Base-by-base conservation (phyloP, 495 filamentous ascomycete genomes). In the Lichenothelia convexa region DNA sequence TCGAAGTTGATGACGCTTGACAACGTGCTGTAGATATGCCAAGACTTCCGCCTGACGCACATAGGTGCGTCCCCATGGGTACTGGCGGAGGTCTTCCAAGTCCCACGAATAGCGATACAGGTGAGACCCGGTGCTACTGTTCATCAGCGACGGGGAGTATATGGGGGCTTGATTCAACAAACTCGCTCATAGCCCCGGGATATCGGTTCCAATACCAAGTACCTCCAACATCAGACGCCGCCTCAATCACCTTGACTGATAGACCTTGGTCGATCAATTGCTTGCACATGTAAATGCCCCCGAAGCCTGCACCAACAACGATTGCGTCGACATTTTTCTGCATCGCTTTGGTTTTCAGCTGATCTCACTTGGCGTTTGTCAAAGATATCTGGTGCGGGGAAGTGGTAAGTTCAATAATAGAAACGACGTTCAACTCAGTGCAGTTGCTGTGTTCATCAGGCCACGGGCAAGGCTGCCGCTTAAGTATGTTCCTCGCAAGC, bases 21-120 rank as follows among this genome's bases (percentile, higher is more conserved):
- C 39, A 4, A 42, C 23, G 22, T 35, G 39, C 7, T 37, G 8
- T 8, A 42, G 34, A 21, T 42, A 42, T 8, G 17, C 32, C 9
- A 39, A 22, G 22, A 36, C 23, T 37, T 42, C 39, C 12, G 39
- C 21, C n/a, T 37, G 34, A 5, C 15, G 24, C 2, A 36, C 12
- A 27, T 39, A 42, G 17, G 8, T 7, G 7, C 31, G 17, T 12
- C 20, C 23, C 39, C 39, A 42, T 2, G 32, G 40, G 22, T 46
- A 47, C 12, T 24, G 32, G 13, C 35, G 12, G 3, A 50, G 32
- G 26, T 47, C 40, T 15, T 50, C 44, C 11, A 22, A 32, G 35
- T 50, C 47, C 40, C 39, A 50, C n/a, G 44, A 46, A 39, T 37
- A 51, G 9, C 40, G 35, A 31, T 51, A 51, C 17, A 39, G 21